These are phyloP conservation scores for Hypomontagnella monticulosa DNA, from an alignment of 495 filamentous ascomycete genomes.

Conservation along the genomic window DNA sequence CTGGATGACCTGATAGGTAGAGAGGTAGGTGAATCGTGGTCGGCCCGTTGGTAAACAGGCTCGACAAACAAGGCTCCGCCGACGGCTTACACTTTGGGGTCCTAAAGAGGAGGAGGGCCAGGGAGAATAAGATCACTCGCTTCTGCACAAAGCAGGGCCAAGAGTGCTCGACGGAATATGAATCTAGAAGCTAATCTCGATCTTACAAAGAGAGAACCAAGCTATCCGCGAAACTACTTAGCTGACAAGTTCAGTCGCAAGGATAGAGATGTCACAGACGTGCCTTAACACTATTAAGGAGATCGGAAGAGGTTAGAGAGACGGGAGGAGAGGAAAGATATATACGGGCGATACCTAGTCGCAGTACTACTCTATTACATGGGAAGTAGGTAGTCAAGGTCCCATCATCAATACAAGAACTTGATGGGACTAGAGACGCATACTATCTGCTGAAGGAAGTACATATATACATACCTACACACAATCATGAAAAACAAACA, in stretches of 20 bases:
- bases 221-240: conserved; percentile 13
- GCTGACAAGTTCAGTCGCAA: conserved; percentile 6
- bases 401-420: conserved; percentile 20
- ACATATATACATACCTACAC: no score
- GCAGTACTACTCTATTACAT: conserved; percentile 17
- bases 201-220: conserved; percentile 21
- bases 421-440: conserved; percentile 25
- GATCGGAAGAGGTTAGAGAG: conserved; percentile 1
- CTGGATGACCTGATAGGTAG: conserved; percentile 26
- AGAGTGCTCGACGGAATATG: conserved; percentile 4
- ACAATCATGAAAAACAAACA: conserved; percentile 33
- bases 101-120: conserved; percentile 18
- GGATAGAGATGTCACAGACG: conserved; percentile 8
- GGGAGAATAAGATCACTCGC: conserved; percentile 26
- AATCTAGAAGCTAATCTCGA: conserved; percentile 21
- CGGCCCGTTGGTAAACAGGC: conserved; percentile 28
- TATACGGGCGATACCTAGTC: conserved; percentile 27
- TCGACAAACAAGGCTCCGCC: conserved; percentile 34
- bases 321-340: conserved; percentile 33
- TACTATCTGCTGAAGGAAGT: conserved; percentile 27
- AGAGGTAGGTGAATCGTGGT: conserved; percentile 28
- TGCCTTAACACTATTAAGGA: conserved; percentile 8
- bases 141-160: conserved; percentile 23
- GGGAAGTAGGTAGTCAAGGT: conserved; percentile 10
- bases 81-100: conserved; percentile 40